These are phyloP conservation scores for Trichoderma atrobrunneum DNA, from an alignment of 2,329 filamentous ascomycete species.

Conservation along the genomic window DNA sequence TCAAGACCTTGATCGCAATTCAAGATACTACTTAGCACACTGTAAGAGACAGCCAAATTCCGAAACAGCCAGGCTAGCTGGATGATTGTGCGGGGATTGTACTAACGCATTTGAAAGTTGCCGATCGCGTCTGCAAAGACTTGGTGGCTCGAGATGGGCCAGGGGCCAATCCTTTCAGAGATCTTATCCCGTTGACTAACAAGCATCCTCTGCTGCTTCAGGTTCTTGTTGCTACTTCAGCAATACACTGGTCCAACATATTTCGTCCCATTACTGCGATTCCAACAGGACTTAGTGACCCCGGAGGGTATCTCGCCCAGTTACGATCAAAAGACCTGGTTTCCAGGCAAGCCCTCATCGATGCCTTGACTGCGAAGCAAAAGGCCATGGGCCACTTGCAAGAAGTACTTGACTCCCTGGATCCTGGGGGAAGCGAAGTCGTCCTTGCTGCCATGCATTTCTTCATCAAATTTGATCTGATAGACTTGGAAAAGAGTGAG, in stretches of 20 bases:
- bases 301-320: conserved; percentile 37
- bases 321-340: conserved; percentile 39
- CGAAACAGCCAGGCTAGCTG: neutral
- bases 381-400: conserved; percentile 45
- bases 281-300: conserved; percentile 32
- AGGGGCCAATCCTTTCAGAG: conserved; percentile 47
- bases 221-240: conserved; percentile 49
- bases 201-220: conserved; percentile 46
- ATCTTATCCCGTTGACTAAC: conserved; percentile 47
- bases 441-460: conserved; percentile 49
- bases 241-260: conserved; percentile 48
- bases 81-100: neutral
- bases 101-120: conserved; percentile 35
- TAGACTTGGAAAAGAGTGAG: conserved; percentile 44
- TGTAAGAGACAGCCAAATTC: conserved; percentile 39
- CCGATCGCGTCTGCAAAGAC: conserved; percentile 51
- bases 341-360: conserved; percentile 41
- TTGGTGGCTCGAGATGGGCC: conserved; percentile 49
- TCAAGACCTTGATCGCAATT: conserved; percentile 48
- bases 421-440: conserved; percentile 44
- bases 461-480: conserved; percentile 51
- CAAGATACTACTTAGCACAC: conserved; percentile 49
- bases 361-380: conserved; percentile 48
- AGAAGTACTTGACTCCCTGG: conserved; percentile 38
- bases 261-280: conserved; percentile 36